These are phyloP conservation scores for Penicillium capsulatum DNA, from an alignment of 2,329 filamentous ascomycete species.

Conservation along the genomic window DNA sequence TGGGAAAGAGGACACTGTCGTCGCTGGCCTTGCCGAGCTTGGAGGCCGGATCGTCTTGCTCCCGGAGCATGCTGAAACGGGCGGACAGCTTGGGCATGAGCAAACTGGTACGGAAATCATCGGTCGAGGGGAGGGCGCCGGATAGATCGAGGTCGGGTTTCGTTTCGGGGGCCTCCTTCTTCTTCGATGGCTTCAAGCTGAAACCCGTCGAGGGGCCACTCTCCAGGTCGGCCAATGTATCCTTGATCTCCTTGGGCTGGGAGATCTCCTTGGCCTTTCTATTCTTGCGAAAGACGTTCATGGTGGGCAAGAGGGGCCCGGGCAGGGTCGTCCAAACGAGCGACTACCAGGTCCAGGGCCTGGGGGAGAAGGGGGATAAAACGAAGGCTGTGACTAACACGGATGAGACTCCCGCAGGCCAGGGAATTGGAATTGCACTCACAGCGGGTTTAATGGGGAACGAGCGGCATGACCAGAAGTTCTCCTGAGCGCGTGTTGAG, in stretches of 20 bases:
- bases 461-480: conserved; percentile 20
- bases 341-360: conserved; percentile 1
- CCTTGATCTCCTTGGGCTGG: conserved; percentile 28
- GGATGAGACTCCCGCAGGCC: too few species aligned
- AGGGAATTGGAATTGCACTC: too few species aligned
- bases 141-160: conserved; percentile 64
- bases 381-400: too few species aligned
- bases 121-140: conserved; percentile 69
- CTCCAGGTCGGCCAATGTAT: conserved; percentile 23
- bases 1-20: conserved; percentile 83
- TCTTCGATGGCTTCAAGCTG: conserved; percentile 44
- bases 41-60: conserved; percentile 87
- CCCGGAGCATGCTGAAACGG: conserved; percentile 92
- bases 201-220: conserved; percentile 40
- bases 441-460: conserved; percentile 1
- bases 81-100: conserved; percentile 93
- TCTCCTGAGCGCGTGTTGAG: conserved; percentile 8
- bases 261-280: conserved; percentile 28
- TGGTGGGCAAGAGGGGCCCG: conserved; percentile 16
- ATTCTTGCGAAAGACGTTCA: conserved; percentile 42
- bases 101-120: conserved; percentile 92
- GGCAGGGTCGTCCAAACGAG: conserved; percentile 3
- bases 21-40: conserved; percentile 92
- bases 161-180: conserved; percentile 47
- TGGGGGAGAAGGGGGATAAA: not conserved